Base-by-base conservation (phyloP, 2,329 filamentous ascomycete species). In the Daldinia sp. region DNA sequence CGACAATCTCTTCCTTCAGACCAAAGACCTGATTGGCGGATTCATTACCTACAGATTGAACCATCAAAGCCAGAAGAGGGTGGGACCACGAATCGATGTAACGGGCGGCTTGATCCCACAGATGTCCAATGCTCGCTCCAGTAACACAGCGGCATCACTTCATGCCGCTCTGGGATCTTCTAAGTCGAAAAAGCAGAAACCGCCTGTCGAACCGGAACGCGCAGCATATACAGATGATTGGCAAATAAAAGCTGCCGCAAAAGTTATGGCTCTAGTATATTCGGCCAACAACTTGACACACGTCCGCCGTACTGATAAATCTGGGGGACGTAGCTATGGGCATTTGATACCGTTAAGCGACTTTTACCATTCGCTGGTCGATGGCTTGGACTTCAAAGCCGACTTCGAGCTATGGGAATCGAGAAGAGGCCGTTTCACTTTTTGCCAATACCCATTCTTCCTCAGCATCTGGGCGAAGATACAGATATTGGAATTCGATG, bases 391-490 rank as follows among this genome's bases (percentile, higher is more conserved):
- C 73, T 82, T 97, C 5, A 86, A 95, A 47, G 86, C 86, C 0
- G 94, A 97, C 74, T 97, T 96, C 71, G 92, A 96, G 72, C 84
- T 87, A 8, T 97, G 94, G 94, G 93, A 96, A 74, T 84, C 86
- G 3, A 89, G 85, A 67, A 84, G 85, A 52, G 83, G 84, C 17
- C 92, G 88, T 68, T 97, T 97, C 73, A 86, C 91, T 0, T 96
- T 97, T 73, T 97, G 93, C 74, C 92, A 96, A 74, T 96, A 96
- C 71, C 93, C 94, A 0, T 96, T 97, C 72, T 89, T 97, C 69
- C 82, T 97, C 37, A 96, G 93, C 64, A 93, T 97, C 67, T 94
- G 92, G 81, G 90, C 93, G 25, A 97, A 97, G 77, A 96, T 95
- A 61, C 90, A 90, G 67, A 94, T 97, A 47, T 82, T 97, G 70